Evolutionary conservation across 148 eudicot species (phyloP).

Genomic region (Bassia scoparia): DNA sequence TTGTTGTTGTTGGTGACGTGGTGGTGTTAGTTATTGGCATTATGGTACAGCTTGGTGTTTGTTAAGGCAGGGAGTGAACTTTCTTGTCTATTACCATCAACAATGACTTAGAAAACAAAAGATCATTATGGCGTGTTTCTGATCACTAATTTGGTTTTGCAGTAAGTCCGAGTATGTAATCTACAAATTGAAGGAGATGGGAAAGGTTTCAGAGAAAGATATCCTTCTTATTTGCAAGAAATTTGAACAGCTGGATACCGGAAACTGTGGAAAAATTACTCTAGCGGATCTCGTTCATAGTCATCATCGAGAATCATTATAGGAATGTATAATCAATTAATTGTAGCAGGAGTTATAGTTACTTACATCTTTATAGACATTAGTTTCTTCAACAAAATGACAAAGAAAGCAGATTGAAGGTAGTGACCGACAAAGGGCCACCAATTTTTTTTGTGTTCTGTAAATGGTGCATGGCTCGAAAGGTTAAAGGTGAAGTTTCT

Average conservation of each 20-base stretch:
- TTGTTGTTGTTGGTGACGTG: background rate
- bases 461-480: background rate
- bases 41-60: background rate
- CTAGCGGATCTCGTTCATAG: slow-evolving; percentile 68
- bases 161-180: slow-evolving; percentile 94
- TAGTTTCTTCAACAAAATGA: background rate
- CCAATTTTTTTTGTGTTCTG: background rate
- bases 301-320: slow-evolving; percentile 33
- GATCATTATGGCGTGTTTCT: background rate
- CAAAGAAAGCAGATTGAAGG: background rate
- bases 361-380: background rate
- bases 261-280: slow-evolving; percentile 87
- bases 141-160: slow-evolving; percentile 24
- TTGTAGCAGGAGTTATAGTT: background rate
- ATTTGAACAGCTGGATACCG: slow-evolving; percentile 71
- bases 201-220: slow-evolving; percentile 83
- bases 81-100: background rate
- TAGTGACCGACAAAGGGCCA: background rate
- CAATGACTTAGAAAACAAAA: background rate
- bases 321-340: no score
- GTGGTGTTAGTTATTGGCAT: background rate
- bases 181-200: slow-evolving; percentile 98
- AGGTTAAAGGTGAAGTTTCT: background rate
- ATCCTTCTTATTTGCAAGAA: slow-evolving; percentile 60
- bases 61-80: background rate